phyloP scores from a whole-genome alignment of 768 basidiomycete species.

The Chalciporus piperatus region DNA sequence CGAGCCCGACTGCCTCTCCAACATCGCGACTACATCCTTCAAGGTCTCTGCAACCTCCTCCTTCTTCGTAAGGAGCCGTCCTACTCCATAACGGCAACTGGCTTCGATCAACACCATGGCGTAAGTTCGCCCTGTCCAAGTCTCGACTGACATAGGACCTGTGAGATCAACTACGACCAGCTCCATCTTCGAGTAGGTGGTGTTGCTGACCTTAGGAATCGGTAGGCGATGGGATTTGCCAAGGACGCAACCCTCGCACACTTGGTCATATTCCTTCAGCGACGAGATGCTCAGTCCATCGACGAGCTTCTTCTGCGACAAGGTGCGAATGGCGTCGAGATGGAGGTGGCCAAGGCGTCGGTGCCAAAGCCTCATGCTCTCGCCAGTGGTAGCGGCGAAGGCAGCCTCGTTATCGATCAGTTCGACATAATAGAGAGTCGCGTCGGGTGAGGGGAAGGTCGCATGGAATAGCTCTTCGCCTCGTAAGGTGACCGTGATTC shows the following conservation, averaged over 20 bases:
- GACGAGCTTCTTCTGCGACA: slow-evolving; percentile 13
- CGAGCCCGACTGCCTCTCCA: slow-evolving; percentile 1
- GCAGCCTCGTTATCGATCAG: no score
- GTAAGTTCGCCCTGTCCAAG: slow-evolving; percentile 3
- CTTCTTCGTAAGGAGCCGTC: slow-evolving; percentile 10
- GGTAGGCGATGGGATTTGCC: slow-evolving; percentile 32
- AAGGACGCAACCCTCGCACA: slow-evolving; percentile 35
- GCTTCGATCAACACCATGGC: slow-evolving; percentile 8
- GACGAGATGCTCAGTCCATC: slow-evolving; percentile 22
- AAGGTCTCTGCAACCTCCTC: slow-evolving; percentile 6
- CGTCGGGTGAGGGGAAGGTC: no score
- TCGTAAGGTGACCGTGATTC: no score
- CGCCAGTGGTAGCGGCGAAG: no score
- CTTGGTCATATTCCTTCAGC: slow-evolving; percentile 11
- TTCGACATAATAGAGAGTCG: no score
- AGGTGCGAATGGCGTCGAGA: no score
- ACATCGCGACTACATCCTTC: slow-evolving; percentile 5
- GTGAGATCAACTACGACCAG: slow-evolving; percentile 9
- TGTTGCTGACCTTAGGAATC: slow-evolving; percentile 32
- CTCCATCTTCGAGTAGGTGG: slow-evolving; percentile 18
- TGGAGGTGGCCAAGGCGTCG: no score
- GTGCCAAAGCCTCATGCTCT: no score
- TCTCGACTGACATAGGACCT: slow-evolving; percentile 14
- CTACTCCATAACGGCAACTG: slow-evolving; percentile 7
- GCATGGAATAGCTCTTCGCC: not conserved